Evolutionary conservation across 768 basidiomycete species (phyloP).

Genomic region (Boletus subcaerulescens): DNA sequence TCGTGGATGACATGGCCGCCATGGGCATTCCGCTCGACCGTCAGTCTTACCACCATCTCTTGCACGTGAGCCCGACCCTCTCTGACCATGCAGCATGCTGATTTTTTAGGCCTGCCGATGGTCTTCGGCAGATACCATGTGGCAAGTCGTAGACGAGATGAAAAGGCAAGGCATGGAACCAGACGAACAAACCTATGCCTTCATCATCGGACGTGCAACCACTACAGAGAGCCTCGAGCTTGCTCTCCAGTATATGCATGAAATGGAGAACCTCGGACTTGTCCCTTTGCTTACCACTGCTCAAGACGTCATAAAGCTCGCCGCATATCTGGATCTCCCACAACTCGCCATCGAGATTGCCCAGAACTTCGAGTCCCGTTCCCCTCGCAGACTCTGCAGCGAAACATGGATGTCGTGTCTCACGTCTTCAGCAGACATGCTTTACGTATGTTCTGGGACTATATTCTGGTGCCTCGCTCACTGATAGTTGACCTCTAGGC

Average conservation of each 20-base stretch:
- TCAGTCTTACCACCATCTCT: slow-evolving; percentile 55
- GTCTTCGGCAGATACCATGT: slow-evolving; percentile 38
- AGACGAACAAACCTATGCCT: slow-evolving; percentile 51
- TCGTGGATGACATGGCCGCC: slow-evolving; percentile 65
- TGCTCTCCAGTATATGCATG: slow-evolving; percentile 57
- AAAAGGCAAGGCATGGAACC: slow-evolving; percentile 43
- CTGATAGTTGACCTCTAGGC: slow-evolving; percentile 38
- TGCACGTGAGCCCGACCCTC: slow-evolving; percentile 46
- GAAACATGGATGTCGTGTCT: slow-evolving; percentile 68
- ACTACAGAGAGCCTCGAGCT: slow-evolving; percentile 57
- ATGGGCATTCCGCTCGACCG: slow-evolving; percentile 47
- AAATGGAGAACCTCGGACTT: slow-evolving; percentile 53
- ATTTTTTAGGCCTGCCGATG: slow-evolving; percentile 45
- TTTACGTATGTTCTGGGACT: slow-evolving; percentile 58
- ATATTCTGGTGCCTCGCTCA: neutral
- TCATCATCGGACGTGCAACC: slow-evolving; percentile 48
- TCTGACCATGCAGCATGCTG: slow-evolving; percentile 1
- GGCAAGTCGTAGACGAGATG: slow-evolving; percentile 57
- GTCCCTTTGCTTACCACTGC: slow-evolving; percentile 48
- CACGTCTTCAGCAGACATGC: slow-evolving; percentile 54
- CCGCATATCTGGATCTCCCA: slow-evolving; percentile 52
- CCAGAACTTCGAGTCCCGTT: slow-evolving; percentile 52
- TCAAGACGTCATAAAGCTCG: slow-evolving; percentile 51
- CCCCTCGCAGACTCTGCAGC: slow-evolving; percentile 50
- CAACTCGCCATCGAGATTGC: slow-evolving; percentile 74